Evolutionary conservation across 1,284 basidiomycete genomes (phyloP), one percentile per base, ranked within the genome.

Genomic region (Microbotryum lychnidis-dioicae): DNA sequence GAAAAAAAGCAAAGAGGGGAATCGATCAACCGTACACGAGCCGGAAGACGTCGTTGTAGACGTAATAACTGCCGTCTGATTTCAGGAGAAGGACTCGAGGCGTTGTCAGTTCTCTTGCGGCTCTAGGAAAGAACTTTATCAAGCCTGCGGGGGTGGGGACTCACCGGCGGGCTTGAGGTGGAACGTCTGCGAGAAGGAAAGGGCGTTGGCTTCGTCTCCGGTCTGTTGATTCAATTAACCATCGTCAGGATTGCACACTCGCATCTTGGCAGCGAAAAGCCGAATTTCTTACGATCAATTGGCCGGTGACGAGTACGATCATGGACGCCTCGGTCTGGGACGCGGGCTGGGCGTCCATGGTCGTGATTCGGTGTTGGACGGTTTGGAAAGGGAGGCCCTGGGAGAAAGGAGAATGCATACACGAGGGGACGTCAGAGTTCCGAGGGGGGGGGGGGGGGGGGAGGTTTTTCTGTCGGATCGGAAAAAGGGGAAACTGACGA

Each of bases 181-280:
- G 84, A 97, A 98, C 63, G 86, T 79, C 77, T 96, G 91, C 68
- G 85, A 87, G 81, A 89, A 97, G 72, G 84, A 84, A 63, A 97
- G 79, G n/a, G 89, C 83, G 72, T 89, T 87, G 60, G 76, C 60
- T 68, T 80, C 81, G 71, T 87, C 88, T 66, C 93, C 91, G 67
- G 94, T 83, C 89, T 89, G 69, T n/a, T 52, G 12, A 46, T n/a
- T 23, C 10, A 6, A 29, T n/a, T 2, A 29, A 0, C 3, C 16
- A 20, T 52, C 50, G 50, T 29, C 27, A n/a, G 50, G 4, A 20
- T 23, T 23, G 21, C 21, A 50, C 27, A 27, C 49, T 2, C 2
- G 27, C 45, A 49, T 16, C 14, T 16, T 16, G 23, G 16, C 9
- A 47, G 48, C n/a, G 37, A 56, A 44, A 31, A 18, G n/a, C 4